These are phyloP conservation scores for Termitomyces bulborhizus DNA, from an alignment of 768 basidiomycete species.

Conservation along the genomic window DNA sequence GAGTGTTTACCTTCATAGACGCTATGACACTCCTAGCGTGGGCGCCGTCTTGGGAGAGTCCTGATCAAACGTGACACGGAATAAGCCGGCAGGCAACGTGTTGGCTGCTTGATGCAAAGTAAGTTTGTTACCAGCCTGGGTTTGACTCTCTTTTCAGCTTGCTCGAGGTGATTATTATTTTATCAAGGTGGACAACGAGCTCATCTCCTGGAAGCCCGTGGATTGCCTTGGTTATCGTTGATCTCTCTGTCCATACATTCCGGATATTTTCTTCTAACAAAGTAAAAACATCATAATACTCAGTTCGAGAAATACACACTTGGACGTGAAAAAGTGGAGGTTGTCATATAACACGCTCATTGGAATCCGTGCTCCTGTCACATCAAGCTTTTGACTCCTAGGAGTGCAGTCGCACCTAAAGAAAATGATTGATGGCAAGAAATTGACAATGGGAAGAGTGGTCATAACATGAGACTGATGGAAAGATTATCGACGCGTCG, in stretches of 20 bases:
- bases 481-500: background rate
- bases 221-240: slow-evolving; percentile 20
- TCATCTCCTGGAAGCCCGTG: slow-evolving; percentile 39
- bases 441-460: background rate
- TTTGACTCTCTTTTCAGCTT: background rate
- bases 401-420: background rate
- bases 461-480: background rate
- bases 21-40: slow-evolving; percentile 13
- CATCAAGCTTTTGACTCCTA: background rate
- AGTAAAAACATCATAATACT: background rate
- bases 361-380: background rate
- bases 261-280: background rate
- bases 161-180: slow-evolving; percentile 57
- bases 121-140: slow-evolving; percentile 1
- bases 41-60: slow-evolving; percentile 14
- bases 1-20: background rate
- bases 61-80: slow-evolving; percentile 15
- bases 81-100: slow-evolving; percentile 12
- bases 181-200: slow-evolving; percentile 47
- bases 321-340: background rate
- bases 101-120: slow-evolving; percentile 24
- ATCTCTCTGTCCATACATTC: background rate
- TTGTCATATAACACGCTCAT: background rate
- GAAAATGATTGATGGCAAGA: background rate
- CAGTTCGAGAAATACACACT: background rate